Evolutionary conservation across 2,329 filamentous ascomycete species (phyloP), one percentile per base, ranked within the genome.

Genomic region (Epichloe sp.): DNA sequence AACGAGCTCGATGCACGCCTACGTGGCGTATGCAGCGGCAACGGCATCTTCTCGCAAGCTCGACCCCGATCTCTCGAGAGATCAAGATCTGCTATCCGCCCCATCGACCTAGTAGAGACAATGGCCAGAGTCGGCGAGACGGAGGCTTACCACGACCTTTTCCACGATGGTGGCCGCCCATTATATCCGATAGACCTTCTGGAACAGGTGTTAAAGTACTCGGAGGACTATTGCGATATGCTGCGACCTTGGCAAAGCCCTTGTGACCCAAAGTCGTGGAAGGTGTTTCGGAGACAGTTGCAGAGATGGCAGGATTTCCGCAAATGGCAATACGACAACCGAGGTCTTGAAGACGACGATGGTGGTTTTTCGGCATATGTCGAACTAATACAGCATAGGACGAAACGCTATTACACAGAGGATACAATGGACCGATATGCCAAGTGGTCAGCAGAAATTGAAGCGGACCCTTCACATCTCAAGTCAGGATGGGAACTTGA

Each of bases 281-380:
- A 11, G 3, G 54, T 62, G n/a, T 67, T 65, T 49, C 4, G n/a
- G 41, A 37, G 2, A 37, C 63, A 66, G 51, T 41, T 56, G 41
- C 5, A 21, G 15, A 53, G 54, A 42, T 67, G 63, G 65, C 21
- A 49, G 47, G 37, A 53, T 5, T 68, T 68, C 52, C 57, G 59
- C 31, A 55, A 50, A n/a, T 65, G 57, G 56, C 62, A 65, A 58
- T 54, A 55, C 47, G 52, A 56, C 12, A 61, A 60, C 37, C 53
- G 59, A 10, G 51, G 41, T 3, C 47, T 49, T 4, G 54, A 55
- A 1, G 53, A 58, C 34, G 56, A 21, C 21, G 21, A 21, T 21
- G 21, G 21, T 21, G 21, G 48, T 17, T 57, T 54, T 36, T 35
- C 40, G 21, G 51, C n/a, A 2, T 47, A 37, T 37, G n/a, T 43